These are phyloP conservation scores for Cryptosporidium xiaoi DNA, from an alignment of 169 alveolate genomes.

Conservation along the genomic window DNA sequence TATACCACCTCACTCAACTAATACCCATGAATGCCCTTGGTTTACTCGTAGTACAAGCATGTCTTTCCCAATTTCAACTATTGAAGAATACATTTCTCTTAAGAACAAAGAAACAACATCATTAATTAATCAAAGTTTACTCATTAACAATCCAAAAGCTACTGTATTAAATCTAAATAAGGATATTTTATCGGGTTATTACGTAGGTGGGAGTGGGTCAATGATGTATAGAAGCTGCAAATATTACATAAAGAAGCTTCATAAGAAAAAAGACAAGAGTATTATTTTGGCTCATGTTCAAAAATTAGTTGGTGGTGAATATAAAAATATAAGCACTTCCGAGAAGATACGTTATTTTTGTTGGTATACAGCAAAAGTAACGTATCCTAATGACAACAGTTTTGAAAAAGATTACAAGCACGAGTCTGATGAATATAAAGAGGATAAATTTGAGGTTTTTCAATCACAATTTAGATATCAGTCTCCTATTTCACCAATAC, in stretches of 20 bases:
- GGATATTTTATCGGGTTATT: constrained; percentile 24
- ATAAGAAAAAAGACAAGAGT: background rate
- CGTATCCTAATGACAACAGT: constrained; percentile 45
- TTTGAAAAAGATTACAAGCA: constrained; percentile 23
- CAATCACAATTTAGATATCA: constrained; percentile 9
- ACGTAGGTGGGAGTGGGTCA: constrained; percentile 68
- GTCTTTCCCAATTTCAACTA: constrained; percentile 13
- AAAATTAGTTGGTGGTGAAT: constrained; percentile 13
- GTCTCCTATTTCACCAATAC: constrained; percentile 14
- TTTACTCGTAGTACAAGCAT: constrained; percentile 37
- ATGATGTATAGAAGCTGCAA: constrained; percentile 70
- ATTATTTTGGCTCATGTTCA: constrained; percentile 29
- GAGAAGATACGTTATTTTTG: constrained; percentile 55
- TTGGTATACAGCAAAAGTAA: constrained; percentile 55
- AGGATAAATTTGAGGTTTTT: constrained; percentile 5
- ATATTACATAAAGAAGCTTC: constrained; percentile 31
- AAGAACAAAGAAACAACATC: constrained; percentile 13
- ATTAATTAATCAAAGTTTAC: constrained; percentile 42
- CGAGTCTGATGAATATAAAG: constrained; percentile 4
- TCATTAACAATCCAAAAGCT: constrained; percentile 45
- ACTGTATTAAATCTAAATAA: constrained; percentile 50
- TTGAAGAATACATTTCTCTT: constrained; percentile 8
- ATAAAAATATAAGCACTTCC: background rate
- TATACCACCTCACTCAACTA: background rate
- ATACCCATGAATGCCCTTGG: constrained; percentile 25